Percentiles rank a stretch among this genome's conserved stretches.
Conservation (phyloP, 78 protist species). For the Tieghemostelium lacteum region DNA sequence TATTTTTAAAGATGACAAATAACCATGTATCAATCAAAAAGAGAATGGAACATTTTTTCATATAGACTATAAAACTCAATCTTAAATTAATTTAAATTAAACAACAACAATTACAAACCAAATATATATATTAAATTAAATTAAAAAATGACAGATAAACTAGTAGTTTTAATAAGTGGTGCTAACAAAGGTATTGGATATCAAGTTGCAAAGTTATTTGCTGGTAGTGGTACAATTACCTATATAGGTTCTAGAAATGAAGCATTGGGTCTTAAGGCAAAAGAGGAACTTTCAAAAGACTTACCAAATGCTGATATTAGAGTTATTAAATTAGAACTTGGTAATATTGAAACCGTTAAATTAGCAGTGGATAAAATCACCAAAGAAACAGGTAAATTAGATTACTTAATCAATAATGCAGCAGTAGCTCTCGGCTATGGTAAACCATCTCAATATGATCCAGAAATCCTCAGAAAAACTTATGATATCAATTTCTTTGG, state of each 20-base stretch:
- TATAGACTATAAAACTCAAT: too few relatives aligned
- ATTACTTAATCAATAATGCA: not conserved
- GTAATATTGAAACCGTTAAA: not conserved
- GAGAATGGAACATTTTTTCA: too few relatives aligned
- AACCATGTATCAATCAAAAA: too few relatives aligned
- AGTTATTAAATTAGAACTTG: not conserved
- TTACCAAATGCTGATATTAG: not conserved
- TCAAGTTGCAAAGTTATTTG: not conserved
- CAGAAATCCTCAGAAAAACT: not conserved
- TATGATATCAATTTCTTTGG: constrained; percentile 10
- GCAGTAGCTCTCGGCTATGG: too few relatives aligned
- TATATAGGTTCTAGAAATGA: not conserved
- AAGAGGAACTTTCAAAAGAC: not conserved
- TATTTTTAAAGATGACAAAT: too few relatives aligned
- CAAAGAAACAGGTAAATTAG: not conserved
- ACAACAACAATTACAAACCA: too few relatives aligned
- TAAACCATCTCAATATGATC: not conserved
- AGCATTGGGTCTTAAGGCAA: not conserved
- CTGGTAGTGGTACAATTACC: not conserved
- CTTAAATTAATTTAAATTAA: too few relatives aligned
- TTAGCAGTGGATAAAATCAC: not conserved
- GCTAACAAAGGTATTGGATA: constrained; percentile 5
- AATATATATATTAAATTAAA: too few relatives aligned
- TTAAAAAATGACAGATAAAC: not conserved
- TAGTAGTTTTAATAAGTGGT: not conserved